These are phyloP conservation scores for Discostella stelligeroides DNA, from an alignment of 108 stramenopile genomes.

Conservation along the genomic window DNA sequence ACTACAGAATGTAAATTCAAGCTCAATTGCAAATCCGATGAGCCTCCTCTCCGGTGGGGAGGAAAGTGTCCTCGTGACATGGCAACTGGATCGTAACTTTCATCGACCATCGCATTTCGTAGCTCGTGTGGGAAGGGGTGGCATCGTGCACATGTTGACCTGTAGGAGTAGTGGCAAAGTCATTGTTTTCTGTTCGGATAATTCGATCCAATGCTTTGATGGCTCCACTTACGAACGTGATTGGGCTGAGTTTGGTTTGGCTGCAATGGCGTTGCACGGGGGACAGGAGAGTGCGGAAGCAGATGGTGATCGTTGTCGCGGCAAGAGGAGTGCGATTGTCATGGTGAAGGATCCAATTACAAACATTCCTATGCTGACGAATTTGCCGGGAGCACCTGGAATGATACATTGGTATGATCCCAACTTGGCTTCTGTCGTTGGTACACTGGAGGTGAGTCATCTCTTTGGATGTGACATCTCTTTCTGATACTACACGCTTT, in stretches of 20 bases:
- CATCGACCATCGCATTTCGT: constrained; percentile 63
- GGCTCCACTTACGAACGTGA: constrained; percentile 56
- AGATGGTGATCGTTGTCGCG: background rate
- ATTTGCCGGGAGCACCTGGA: constrained; percentile 68
- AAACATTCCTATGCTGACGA: constrained; percentile 35
- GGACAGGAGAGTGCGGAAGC: constrained; percentile 12
- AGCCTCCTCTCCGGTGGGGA: constrained; percentile 77
- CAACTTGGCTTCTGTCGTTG: constrained; percentile 45
- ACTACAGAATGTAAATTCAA: constrained; percentile 6
- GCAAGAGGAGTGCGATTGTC: constrained; percentile 23
- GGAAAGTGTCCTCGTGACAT: constrained; percentile 77
- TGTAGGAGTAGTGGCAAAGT: constrained; percentile 38
- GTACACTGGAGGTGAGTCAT: constrained; percentile 54
- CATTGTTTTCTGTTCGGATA: constrained; percentile 66
- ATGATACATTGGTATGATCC: constrained; percentile 85
- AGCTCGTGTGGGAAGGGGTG: constrained; percentile 66
- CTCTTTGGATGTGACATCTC: background rate
- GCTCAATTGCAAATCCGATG: constrained; percentile 21
- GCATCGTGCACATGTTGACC: constrained; percentile 57
- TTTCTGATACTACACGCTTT: background rate
- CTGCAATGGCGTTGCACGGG: constrained; percentile 26
- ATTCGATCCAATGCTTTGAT: constrained; percentile 68
- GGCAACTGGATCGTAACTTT: constrained; percentile 69
- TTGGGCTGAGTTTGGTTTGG: constrained; percentile 77
- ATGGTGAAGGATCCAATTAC: constrained; percentile 50